Base-by-base conservation (phyloP, 2,329 filamentous ascomycete species). In the Drechslerella stenobrocha region DNA sequence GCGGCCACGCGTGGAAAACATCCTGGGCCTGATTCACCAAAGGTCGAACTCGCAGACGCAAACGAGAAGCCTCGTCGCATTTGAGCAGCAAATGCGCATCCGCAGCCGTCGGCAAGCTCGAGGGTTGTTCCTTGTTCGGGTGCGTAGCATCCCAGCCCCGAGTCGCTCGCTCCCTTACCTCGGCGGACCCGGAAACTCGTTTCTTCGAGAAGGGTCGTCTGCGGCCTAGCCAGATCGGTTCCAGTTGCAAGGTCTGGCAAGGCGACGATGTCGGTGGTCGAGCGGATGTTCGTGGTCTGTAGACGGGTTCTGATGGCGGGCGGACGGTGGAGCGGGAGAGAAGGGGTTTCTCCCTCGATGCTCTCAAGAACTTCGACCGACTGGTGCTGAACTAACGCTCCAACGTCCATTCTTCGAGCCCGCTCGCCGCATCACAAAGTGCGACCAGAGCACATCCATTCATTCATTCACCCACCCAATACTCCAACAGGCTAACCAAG, bases 111-210 rank as follows among this genome's bases (percentile, higher is more conserved):
- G 50, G 63, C 59, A 60, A 51, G 59, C 52, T 60, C 55, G 50
- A 37, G 63, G 63, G 63, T 66, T 67, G 55, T 56, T 51, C 63
- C 63, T 55, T 67, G 63, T 67, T 67, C 63, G 63, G 26, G 15
- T 56, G 63, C 55, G 55, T 60, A 67, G 35, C 46, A 67, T 60
- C 63, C 55, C 63, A 67, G 63, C 63, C 56, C 56, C 63, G 50
- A 67, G 22, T 60, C 63, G 55, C 26, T 55, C 63, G 48, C 26
- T 67, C 35, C 37, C 63, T 67, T 60, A 66, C 61, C 61, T 66
- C 58, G n/a, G 63, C 55, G 60, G 63, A 55, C 55, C 55, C 50
- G 50, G 63, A 56, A 60, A 59, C 60, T 55, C 55, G 63, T 56
- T 60, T 37, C 55, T 51, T 51, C 45, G 51, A 47, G 44, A 59